Evolutionary conservation across 352 stramenopile genomes (phyloP), one percentile per base, ranked within the genome.

Genomic region (Thalassiosira livingstoniorum): DNA sequence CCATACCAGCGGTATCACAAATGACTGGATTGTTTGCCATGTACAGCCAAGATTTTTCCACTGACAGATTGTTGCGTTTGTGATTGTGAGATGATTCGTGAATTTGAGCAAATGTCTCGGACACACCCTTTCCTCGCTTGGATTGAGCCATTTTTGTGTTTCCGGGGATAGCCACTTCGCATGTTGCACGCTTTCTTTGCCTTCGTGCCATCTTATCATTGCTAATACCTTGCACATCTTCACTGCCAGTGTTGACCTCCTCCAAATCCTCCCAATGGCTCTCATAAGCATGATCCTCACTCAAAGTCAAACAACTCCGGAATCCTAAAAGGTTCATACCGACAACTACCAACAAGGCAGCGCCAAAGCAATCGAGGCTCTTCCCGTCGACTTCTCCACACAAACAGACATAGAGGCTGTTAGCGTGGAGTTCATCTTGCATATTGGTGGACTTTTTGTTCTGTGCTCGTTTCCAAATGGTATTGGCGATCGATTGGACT

Each of bases 251-350:
- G n/a, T 29, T n/a, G 27, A 51, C 27, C 18, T 67, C 47, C 25
- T 69, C 51, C 25, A 72, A 32, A 31, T 78, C 37, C 55, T 70
- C 74, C 23, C 0, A 65, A 67, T 92, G 87, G 45, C 80, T 81
- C 74, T 92, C 87, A 57, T 92, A 92, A 18, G 87, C 87, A 78
- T 92, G 87, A 87, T 92, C 87, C 75, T 92, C 87, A 53, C 80
- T 89, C 32, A 92, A 51, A 11, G 77, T 87, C 57, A 92, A 75
- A 53, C 39, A 78, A 62, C 76, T 88, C 2, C 23, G 43, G n/a
- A n/a, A n/a, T 15, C 43, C 23, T 67, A 76, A 78, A 18, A 76
- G 75, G 58, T 84, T 79, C 68, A 89, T 80, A 2, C 71, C 87
- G 35, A 85, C 77, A n/a, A 91, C 80, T 3, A 80, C 83, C 21